These are phyloP conservation scores for Candida berthetii DNA, from an alignment of 805 yeast genomes.

Conservation along the genomic window DNA sequence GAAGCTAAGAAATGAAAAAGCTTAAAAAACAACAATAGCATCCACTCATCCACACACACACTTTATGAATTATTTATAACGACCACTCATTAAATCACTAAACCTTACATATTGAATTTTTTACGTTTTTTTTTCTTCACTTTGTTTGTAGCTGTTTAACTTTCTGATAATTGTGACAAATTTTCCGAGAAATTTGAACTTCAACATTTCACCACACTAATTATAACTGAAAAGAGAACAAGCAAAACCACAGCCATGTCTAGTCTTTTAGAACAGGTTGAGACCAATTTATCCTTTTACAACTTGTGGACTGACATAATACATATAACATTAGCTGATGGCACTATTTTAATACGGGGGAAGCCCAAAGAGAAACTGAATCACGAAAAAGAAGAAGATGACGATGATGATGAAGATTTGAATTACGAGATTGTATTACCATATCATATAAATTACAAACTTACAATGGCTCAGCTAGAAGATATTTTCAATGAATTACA, in stretches of 20 bases:
- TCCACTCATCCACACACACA: no score
- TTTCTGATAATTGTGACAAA: no score
- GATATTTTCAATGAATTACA: constrained; percentile 29
- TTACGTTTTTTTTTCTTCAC: no score
- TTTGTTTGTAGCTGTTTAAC: no score
- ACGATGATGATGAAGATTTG: not conserved
- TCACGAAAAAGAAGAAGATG: constrained; percentile 8
- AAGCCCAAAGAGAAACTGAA: constrained; percentile 15
- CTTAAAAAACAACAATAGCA: no score
- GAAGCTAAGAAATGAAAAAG: constrained; percentile 5
- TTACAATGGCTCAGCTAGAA: constrained; percentile 34
- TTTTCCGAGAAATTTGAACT: no score
- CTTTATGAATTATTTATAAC: no score
- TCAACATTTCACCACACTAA: no score
- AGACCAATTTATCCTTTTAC: constrained; percentile 14
- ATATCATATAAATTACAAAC: constrained; percentile 14
- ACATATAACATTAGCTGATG: constrained; percentile 6
- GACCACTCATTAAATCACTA: no score
- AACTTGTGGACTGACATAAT: constrained; percentile 17
- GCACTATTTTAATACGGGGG: constrained; percentile 8
- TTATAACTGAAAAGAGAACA: no score
- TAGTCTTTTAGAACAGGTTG: constrained; percentile 8
- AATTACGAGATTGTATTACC: constrained; percentile 28
- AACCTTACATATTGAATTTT: no score
- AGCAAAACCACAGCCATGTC: no score